These are phyloP conservation scores for Tetragonia tetragonoides DNA, from an alignment of 148 eudicot genomes.

Conservation along the genomic window DNA sequence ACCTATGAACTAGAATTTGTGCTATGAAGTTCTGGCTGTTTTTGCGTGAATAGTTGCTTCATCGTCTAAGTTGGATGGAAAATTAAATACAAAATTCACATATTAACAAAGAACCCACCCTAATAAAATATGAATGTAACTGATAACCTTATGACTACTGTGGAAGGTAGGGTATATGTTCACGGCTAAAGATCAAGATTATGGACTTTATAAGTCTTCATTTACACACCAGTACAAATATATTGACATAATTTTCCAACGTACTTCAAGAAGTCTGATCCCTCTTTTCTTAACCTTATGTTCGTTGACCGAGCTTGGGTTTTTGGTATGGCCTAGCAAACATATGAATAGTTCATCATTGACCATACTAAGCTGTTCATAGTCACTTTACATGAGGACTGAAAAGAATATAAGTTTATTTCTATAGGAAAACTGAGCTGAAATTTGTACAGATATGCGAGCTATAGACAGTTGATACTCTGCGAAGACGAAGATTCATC, in stretches of 20 bases:
- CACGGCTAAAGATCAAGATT: no score
- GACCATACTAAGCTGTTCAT: background rate
- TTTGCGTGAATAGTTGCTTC: background rate
- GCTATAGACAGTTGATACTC: background rate
- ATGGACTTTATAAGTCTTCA: no score
- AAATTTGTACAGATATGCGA: background rate
- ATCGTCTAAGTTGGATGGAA: background rate
- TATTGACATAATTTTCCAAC: background rate
- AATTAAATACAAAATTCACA: background rate
- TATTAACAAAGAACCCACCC: no score
- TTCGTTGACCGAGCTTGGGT: background rate
- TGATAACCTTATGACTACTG: no score
- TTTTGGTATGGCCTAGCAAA: background rate
- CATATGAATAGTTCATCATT: background rate
- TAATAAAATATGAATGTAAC: no score
- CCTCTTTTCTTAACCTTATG: background rate
- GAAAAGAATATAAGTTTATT: background rate
- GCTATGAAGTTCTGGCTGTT: background rate
- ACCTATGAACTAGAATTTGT: background rate
- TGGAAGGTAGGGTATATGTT: no score
- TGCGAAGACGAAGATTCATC: background rate
- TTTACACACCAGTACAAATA: background rate
- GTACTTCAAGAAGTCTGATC: background rate
- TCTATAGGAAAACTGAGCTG: conserved; percentile 4
- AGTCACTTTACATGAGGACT: background rate